phyloP scores from a whole-genome alignment of 805 yeast genomes.

The Barnettozyma wickerhamii region DNA sequence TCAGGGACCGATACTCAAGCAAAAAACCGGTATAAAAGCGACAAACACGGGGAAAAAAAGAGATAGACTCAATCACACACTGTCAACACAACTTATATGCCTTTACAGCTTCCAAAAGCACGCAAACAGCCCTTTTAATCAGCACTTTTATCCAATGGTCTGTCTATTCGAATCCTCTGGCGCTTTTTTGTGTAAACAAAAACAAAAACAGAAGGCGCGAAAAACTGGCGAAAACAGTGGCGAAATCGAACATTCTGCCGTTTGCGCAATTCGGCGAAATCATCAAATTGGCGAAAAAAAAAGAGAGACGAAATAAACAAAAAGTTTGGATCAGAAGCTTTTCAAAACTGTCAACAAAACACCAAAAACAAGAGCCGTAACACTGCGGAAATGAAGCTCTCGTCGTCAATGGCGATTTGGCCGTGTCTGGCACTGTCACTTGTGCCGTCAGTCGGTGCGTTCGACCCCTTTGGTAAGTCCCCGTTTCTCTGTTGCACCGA shows the following conservation, averaged over 20 bases:
- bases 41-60: too few species aligned
- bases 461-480: slow-evolving; percentile 24
- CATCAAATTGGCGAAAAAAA: slow-evolving; percentile 1
- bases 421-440: slow-evolving; percentile 3
- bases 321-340: background rate
- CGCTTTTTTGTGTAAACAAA: background rate
- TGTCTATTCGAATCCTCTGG: background rate
- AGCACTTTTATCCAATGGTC: too few species aligned
- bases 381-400: slow-evolving; percentile 1
- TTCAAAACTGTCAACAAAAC: background rate
- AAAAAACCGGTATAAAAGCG: background rate
- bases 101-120: too few species aligned
- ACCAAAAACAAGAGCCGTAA: background rate
- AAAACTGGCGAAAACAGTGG: background rate
- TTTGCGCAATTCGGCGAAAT: background rate
- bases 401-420: slow-evolving; percentile 1
- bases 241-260: background rate
- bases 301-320: background rate
- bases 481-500: too few species aligned
- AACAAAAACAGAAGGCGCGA: background rate
- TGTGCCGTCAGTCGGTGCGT: slow-evolving; percentile 8
- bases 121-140: too few species aligned
- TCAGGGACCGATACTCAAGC: background rate
- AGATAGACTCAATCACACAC: too few species aligned
- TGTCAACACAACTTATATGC: too few species aligned